Conservation (phyloP, 2,329 filamentous ascomycete species). For the Aspergillus carbonarius region DNA sequence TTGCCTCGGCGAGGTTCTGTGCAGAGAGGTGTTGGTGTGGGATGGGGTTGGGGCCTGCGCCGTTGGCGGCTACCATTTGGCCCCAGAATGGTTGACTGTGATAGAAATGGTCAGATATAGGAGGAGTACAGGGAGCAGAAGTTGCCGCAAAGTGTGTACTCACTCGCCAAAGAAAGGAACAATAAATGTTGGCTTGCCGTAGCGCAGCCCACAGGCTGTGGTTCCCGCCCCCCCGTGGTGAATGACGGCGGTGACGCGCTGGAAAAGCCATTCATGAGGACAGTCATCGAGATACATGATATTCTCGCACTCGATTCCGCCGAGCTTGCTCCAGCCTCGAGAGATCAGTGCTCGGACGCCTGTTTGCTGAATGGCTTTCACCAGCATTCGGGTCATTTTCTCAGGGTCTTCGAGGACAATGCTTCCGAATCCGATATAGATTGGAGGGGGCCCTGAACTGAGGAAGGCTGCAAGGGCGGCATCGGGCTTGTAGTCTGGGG, state of each 20-base stretch:
- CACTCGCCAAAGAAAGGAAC: conserved; percentile 59
- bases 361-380: conserved; percentile 47
- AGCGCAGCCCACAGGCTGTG: conserved; percentile 54
- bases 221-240: conserved; percentile 63
- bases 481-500: not conserved
- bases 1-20: conserved; percentile 47
- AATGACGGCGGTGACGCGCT: conserved; percentile 55
- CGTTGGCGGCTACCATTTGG: conserved; percentile 50
- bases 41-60: conserved; percentile 52
- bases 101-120: not conserved
- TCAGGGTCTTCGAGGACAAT: conserved; percentile 55
- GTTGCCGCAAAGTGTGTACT: conserved; percentile 2
- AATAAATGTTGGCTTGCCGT: conserved; percentile 54
- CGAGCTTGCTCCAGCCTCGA: conserved; percentile 53
- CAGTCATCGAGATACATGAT: conserved; percentile 55
- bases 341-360: conserved; percentile 56
- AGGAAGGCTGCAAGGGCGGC: not conserved
- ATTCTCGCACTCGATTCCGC: conserved; percentile 31
- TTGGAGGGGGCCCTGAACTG: not conserved
- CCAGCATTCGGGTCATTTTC: conserved; percentile 44
- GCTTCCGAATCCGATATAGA: conserved; percentile 45
- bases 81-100: conserved; percentile 54
- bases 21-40: conserved; percentile 46
- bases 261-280: conserved; percentile 60
- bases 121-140: no score